phyloP scores from a whole-genome alignment of 2,329 filamentous ascomycete species.

The Acephala macrosclerotiorum region DNA sequence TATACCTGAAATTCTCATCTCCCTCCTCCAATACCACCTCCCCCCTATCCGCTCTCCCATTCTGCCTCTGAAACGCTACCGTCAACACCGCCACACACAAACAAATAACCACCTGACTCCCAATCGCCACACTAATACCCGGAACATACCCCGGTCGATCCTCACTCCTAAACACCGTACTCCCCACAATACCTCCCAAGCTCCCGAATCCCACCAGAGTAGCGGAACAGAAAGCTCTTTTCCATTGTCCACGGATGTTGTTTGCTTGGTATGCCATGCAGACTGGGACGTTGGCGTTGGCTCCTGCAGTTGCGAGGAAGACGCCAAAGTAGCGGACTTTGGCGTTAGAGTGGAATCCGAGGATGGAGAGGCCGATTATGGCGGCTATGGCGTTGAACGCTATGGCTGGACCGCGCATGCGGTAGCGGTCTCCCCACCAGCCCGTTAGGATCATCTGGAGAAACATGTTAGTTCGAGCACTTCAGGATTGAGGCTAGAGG shows the following conservation, averaged over 20 bases:
- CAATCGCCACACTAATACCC: slow-evolving; percentile 37
- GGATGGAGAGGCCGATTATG: slow-evolving; percentile 50
- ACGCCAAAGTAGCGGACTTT: slow-evolving; percentile 63
- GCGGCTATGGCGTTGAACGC: slow-evolving; percentile 53
- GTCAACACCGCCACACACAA: slow-evolving; percentile 39
- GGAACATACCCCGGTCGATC: slow-evolving; percentile 59
- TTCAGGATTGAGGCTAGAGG: slow-evolving; percentile 44
- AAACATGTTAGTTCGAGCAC: too few species aligned
- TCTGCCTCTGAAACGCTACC: slow-evolving; percentile 42
- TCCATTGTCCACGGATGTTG: slow-evolving; percentile 86
- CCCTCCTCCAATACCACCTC: slow-evolving; percentile 45
- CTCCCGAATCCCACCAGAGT: slow-evolving; percentile 79
- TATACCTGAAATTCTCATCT: slow-evolving; percentile 45
- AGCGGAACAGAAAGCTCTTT: slow-evolving; percentile 80
- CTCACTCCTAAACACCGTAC: slow-evolving; percentile 71
- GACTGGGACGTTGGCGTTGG: slow-evolving; percentile 78
- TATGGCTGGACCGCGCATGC: slow-evolving; percentile 44
- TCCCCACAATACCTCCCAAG: slow-evolving; percentile 79
- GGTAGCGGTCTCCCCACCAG: slow-evolving; percentile 57
- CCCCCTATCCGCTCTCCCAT: slow-evolving; percentile 44
- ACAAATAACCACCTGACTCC: slow-evolving; percentile 39
- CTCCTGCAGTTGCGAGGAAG: slow-evolving; percentile 54
- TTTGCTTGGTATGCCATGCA: slow-evolving; percentile 81
- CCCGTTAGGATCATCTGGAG: too few species aligned
- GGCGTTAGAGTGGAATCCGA: slow-evolving; percentile 56